phyloP scores from a whole-genome alignment of 352 stramenopile genomes.

The Phytophthora vignae region DNA sequence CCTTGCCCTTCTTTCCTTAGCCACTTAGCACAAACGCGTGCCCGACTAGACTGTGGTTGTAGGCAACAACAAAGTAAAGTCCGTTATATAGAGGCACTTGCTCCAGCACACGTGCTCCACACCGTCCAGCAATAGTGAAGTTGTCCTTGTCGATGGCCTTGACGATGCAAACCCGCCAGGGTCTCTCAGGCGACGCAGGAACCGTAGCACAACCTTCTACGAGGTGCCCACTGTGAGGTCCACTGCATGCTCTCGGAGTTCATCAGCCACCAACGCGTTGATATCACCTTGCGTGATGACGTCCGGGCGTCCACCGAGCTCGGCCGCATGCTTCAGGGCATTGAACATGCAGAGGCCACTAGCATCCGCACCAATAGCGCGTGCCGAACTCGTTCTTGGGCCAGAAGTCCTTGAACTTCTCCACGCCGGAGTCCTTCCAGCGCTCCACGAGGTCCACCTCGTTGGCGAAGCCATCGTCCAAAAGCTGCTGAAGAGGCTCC shows the following conservation, averaged over 20 bases:
- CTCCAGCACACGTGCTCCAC: neutral
- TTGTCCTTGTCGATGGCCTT: neutral
- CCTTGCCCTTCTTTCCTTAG: neutral
- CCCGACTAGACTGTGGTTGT: neutral
- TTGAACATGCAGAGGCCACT: neutral
- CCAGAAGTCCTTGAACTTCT: slow-evolving; percentile 5
- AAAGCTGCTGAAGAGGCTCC: neutral
- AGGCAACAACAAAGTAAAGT: neutral
- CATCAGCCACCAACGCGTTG: neutral
- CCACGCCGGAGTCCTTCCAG: neutral
- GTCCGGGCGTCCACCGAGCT: neutral
- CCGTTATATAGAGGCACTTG: neutral
- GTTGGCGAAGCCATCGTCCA: neutral
- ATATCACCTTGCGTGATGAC: neutral
- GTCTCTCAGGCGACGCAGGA: neutral
- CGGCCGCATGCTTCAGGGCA: neutral
- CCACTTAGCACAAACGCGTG: neutral
- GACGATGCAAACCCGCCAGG: neutral
- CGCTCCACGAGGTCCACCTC: slow-evolving; percentile 5
- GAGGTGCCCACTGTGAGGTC: neutral
- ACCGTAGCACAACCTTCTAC: slow-evolving; percentile 3
- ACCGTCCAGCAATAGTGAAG: neutral
- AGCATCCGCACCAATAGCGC: neutral
- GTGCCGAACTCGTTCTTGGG: neutral
- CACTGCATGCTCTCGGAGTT: neutral